These are phyloP conservation scores for Phytophthora citricola DNA, from an alignment of 352 stramenopile genomes.

Conservation along the genomic window DNA sequence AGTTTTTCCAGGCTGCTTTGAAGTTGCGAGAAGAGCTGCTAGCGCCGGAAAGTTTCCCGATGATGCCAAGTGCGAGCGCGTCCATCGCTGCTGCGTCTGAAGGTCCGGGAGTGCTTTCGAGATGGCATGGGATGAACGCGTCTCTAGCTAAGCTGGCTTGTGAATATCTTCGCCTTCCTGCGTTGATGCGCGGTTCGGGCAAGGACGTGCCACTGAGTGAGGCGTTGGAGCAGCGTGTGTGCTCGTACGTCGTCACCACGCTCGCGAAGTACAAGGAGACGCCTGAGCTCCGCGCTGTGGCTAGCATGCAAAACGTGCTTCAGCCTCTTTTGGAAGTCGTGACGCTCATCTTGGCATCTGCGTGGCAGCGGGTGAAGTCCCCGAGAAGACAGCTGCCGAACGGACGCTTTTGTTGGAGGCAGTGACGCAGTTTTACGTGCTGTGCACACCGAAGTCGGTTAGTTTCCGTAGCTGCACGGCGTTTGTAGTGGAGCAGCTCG, in stretches of 20 bases:
- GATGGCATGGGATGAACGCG: constrained; percentile 80
- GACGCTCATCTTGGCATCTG: constrained; percentile 48
- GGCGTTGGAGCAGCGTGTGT: constrained; percentile 53
- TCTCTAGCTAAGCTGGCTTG: constrained; percentile 73
- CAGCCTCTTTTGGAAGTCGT: constrained; percentile 68
- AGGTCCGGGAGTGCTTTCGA: constrained; percentile 46
- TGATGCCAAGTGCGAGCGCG: constrained; percentile 56
- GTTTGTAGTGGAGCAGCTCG: constrained; percentile 73
- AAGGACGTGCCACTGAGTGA: constrained; percentile 20
- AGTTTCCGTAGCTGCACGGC: constrained; percentile 78
- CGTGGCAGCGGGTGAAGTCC: constrained; percentile 3
- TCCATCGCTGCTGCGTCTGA: constrained; percentile 54
- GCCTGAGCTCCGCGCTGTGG: constrained; percentile 60
- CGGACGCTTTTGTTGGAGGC: constrained; percentile 55
- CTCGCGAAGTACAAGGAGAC: constrained; percentile 70
- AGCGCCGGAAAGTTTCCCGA: constrained; percentile 55
- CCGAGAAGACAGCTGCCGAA: constrained; percentile 15
- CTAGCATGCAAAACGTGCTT: constrained; percentile 71
- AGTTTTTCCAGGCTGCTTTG: constrained; percentile 44
- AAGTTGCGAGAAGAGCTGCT: constrained; percentile 67
- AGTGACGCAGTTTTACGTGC: constrained; percentile 74
- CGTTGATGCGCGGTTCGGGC: constrained; percentile 24
- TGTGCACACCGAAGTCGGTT: constrained; percentile 71
- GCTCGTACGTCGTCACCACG: constrained; percentile 61
- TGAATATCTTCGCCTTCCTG: constrained; percentile 47